phyloP scores from a whole-genome alignment of 139 green algal species.

The Asterochloris sp. region DNA sequence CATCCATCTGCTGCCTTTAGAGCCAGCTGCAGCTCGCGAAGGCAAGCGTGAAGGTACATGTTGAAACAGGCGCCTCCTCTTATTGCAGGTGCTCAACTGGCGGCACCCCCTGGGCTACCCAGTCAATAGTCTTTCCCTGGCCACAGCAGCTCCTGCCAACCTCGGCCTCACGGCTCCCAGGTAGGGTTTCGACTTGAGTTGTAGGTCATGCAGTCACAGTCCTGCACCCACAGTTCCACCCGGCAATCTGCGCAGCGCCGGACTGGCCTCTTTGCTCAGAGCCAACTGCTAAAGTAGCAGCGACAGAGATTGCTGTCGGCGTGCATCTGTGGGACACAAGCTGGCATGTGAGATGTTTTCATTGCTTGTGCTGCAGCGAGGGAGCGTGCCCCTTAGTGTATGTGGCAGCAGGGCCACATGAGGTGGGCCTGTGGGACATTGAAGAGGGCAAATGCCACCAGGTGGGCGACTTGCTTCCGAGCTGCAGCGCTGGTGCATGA shows the following conservation, averaged over 20 bases:
- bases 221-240: too few species aligned
- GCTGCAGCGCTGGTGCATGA: not conserved
- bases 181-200: too few species aligned
- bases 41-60: not conserved
- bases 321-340: not conserved
- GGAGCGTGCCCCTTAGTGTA: slow-evolving; percentile 64
- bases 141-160: not conserved
- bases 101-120: too few species aligned
- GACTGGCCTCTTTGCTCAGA: too few species aligned
- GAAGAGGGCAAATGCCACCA: slow-evolving; percentile 36
- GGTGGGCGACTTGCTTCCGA: slow-evolving; percentile 9
- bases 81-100: too few species aligned
- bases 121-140: not conserved
- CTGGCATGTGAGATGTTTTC: not conserved
- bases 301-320: too few species aligned
- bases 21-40: too few species aligned
- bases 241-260: too few species aligned
- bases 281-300: too few species aligned
- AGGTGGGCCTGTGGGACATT: slow-evolving; percentile 82
- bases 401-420: slow-evolving; percentile 59
- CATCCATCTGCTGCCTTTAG: too few species aligned
- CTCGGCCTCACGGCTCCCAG: too few species aligned
- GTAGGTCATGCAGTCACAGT: too few species aligned
- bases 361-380: not conserved
- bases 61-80: slow-evolving; percentile 9